Base-by-base conservation (phyloP, 2,329 filamentous ascomycete genomes). In the Neofusicoccum parvum region DNA sequence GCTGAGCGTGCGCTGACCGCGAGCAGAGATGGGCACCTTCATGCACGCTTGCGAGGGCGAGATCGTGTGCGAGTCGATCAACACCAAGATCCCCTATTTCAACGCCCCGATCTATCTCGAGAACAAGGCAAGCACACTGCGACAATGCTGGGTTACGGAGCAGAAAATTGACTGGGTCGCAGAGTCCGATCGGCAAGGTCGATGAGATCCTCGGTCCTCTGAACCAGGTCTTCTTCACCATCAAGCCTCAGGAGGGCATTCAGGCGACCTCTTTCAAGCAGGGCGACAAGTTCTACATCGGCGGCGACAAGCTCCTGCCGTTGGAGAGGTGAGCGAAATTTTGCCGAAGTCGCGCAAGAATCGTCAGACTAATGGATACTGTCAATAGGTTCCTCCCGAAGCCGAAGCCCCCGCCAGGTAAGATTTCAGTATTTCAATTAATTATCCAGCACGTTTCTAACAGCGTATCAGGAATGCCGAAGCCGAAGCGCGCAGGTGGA, bases 31-130 rank as follows among this genome's bases (percentile, higher is more conserved):
- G 90, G 95, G 95, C 80, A 88, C 87, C 70, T 96, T 98, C 81
- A 82, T 97, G 78, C 95, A 99, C 83, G 89, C 93, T 66, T 94
- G 92, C 82, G 95, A 99, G 82, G 94, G 94, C 79, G 95, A 99
- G 81, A 95, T 99, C 86, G 90, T 99, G 72, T 97, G 94, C 90
- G 90, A 93, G 81, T 96, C 92, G 72, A 90, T 91, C 81, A 98
- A 97, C 85, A 84, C 90, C 73, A 98, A 98, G 83, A 90, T 99
- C 70, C 95, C 95, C 68, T 96, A 96, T 84, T 99, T 99, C 90
- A 98, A 97, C 85, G 95, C 95, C 68, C 93, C 93, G 72, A 96
- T 99, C 80, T 99, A 95, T 83, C 90, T 98, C 74, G 94, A 98
- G 86, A 99, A 98, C 86, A 99, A 98, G 86, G 91, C 90, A 76